These are phyloP conservation scores for Metschnikowia dekortorum DNA, from an alignment of 805 yeast species.

Conservation along the genomic window DNA sequence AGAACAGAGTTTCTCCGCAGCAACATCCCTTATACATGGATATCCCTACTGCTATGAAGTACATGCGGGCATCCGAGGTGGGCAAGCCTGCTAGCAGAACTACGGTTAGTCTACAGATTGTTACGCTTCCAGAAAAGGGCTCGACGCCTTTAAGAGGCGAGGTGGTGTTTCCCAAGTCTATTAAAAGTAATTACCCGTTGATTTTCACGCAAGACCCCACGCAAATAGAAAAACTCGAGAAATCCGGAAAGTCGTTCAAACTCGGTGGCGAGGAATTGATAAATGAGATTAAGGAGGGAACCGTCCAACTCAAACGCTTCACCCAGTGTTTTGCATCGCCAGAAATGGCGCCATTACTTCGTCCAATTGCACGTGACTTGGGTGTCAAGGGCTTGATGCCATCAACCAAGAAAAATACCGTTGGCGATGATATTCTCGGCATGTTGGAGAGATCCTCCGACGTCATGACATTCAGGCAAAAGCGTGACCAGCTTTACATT, in stretches of 20 bases:
- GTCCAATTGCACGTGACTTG: constrained; percentile 67
- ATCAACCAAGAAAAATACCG: constrained; percentile 78
- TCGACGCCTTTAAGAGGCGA: constrained; percentile 70
- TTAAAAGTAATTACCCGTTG: constrained; percentile 59
- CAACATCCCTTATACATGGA: constrained; percentile 65
- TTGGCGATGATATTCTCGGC: constrained; percentile 56
- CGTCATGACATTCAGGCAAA: constrained; percentile 75
- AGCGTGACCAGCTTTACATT: constrained; percentile 52
- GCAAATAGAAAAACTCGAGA: constrained; percentile 48
- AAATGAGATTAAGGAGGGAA: constrained; percentile 51
- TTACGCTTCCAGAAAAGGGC: constrained; percentile 71
- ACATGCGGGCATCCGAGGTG: constrained; percentile 83
- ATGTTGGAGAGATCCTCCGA: constrained; percentile 58
- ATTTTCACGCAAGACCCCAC: constrained; percentile 62
- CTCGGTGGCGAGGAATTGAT: constrained; percentile 72
- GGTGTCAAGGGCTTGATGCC: constrained; percentile 94
- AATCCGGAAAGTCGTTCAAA: constrained; percentile 52
- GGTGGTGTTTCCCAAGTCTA: constrained; percentile 66
- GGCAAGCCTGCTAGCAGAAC: constrained; percentile 75
- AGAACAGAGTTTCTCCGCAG: constrained; percentile 30
- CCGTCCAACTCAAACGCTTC: constrained; percentile 45
- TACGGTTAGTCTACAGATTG: constrained; percentile 57
- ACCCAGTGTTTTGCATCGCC: constrained; percentile 85
- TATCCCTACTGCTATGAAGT: constrained; percentile 67
- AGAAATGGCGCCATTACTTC: constrained; percentile 62